These are phyloP conservation scores for Corchorus capsularis DNA, from an alignment of 345 rosid species.

Conservation along the genomic window DNA sequence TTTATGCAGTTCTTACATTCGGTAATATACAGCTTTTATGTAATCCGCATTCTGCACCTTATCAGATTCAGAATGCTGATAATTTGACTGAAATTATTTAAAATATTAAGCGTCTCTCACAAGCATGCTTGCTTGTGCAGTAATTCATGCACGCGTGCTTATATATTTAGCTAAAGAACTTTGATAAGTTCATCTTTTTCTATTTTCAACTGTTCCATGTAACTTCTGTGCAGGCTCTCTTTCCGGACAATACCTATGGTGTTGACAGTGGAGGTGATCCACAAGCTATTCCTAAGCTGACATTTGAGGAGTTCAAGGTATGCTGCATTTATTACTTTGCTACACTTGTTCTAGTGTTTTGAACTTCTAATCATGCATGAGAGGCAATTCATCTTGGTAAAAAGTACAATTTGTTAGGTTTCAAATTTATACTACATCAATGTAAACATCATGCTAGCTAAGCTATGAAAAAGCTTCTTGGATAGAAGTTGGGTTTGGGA, in stretches of 20 bases:
- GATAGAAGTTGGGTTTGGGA: background rate
- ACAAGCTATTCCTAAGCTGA: constrained; percentile 77
- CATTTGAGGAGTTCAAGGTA: constrained; percentile 91
- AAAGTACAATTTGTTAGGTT: background rate
- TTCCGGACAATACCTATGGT: constrained; percentile 91
- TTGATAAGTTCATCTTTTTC: constrained; percentile 7
- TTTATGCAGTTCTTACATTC: background rate
- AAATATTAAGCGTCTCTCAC: background rate
- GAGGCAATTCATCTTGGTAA: constrained; percentile 10
- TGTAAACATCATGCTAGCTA: background rate
- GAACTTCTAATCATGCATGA: background rate
- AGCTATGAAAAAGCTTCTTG: background rate
- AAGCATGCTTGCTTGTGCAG: background rate
- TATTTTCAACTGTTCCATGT: constrained; percentile 21
- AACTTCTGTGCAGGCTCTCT: constrained; percentile 65
- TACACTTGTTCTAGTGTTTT: background rate
- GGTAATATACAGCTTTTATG: background rate
- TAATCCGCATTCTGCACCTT: background rate
- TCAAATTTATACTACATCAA: background rate
- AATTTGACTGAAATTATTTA: background rate
- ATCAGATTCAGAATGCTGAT: background rate
- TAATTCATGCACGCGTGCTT: background rate
- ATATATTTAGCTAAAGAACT: background rate
- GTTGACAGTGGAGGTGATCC: constrained; percentile 99
- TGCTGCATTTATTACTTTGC: constrained; percentile 9